These are phyloP conservation scores for Irpex sp. DNA, from an alignment of 1,284 basidiomycete species.

Conservation along the genomic window DNA sequence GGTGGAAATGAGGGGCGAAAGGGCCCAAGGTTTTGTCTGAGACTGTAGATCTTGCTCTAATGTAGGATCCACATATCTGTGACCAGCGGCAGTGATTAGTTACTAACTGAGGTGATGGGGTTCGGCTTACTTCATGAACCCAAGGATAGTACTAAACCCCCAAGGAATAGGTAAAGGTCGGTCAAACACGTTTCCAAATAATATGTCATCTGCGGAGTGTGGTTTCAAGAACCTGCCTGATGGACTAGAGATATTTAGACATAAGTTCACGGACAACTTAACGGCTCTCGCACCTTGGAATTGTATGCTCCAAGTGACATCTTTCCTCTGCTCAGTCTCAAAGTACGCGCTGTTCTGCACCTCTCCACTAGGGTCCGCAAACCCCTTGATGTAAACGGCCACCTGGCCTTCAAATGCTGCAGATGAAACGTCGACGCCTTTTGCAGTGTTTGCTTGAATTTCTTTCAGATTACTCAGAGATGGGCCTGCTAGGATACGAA, in stretches of 20 bases:
- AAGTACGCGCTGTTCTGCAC: constrained; percentile 53
- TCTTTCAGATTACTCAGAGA: constrained; percentile 40
- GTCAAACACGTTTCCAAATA: constrained; percentile 84
- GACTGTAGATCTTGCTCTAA: constrained; percentile 77
- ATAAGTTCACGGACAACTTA: not conserved
- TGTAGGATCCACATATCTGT: constrained; percentile 80
- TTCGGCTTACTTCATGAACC: constrained; percentile 69
- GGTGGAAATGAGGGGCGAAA: constrained; percentile 81
- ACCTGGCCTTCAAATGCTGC: constrained; percentile 66
- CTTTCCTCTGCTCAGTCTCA: constrained; percentile 50
- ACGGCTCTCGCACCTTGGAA: constrained; percentile 51
- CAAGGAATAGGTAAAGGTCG: constrained; percentile 71
- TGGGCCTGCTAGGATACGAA: constrained; percentile 60
- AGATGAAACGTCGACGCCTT: constrained; percentile 44
- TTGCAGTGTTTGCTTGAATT: constrained; percentile 60
- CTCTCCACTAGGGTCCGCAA: constrained; percentile 44
- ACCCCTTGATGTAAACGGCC: constrained; percentile 65
- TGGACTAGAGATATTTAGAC: not conserved
- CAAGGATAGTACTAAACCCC: constrained; percentile 73
- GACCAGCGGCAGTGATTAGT: not conserved
- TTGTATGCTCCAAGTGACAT: constrained; percentile 79
- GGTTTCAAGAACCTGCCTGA: constrained; percentile 64
- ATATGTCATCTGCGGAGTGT: constrained; percentile 63
- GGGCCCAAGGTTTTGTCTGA: constrained; percentile 76
- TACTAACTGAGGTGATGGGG: not conserved